Conservation (phyloP, 768 basidiomycete species). For the Rubroboletus satanas region DNA sequence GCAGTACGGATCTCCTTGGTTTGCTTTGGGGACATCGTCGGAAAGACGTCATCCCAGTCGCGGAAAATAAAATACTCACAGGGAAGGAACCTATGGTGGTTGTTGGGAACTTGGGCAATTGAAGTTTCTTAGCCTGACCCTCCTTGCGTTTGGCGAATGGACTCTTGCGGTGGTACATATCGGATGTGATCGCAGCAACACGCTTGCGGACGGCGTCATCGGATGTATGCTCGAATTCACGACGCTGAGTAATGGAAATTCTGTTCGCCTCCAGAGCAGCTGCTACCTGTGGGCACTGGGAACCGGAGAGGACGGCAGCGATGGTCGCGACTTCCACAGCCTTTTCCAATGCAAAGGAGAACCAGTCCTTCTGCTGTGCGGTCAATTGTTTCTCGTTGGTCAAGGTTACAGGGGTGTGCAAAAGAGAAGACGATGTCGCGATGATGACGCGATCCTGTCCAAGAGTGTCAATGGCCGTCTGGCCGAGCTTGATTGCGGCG, state of each 20-base stretch:
- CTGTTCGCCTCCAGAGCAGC: slow-evolving; percentile 85
- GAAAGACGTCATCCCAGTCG: background rate
- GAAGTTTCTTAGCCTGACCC: slow-evolving; percentile 82
- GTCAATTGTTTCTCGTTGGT: slow-evolving; percentile 89
- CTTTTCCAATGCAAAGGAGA: slow-evolving; percentile 98
- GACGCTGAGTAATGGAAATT: slow-evolving; percentile 86
- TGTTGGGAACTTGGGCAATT: slow-evolving; percentile 95
- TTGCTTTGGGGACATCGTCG: slow-evolving; percentile 52
- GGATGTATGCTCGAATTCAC: slow-evolving; percentile 89
- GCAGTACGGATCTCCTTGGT: slow-evolving; percentile 98
- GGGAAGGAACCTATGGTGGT: slow-evolving; percentile 99
- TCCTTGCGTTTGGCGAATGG: slow-evolving; percentile 85
- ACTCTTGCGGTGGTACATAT: slow-evolving; percentile 82
- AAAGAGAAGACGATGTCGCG: slow-evolving; percentile 94
- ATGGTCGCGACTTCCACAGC: slow-evolving; percentile 84
- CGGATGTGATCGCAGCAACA: slow-evolving; percentile 84
- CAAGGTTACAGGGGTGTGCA: slow-evolving; percentile 97
- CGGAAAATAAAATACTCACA: slow-evolving; percentile 37
- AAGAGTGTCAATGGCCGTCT: slow-evolving; percentile 80
- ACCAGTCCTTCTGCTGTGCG: slow-evolving; percentile 90
- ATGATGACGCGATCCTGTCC: slow-evolving; percentile 87
- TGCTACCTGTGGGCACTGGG: slow-evolving; percentile 68
- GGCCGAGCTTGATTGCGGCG: slow-evolving; percentile 73
- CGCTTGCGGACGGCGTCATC: slow-evolving; percentile 95
- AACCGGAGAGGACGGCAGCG: slow-evolving; percentile 80